These are phyloP conservation scores for Vigna hirtella DNA, from an alignment of 306 rosid species.

Conservation along the genomic window DNA sequence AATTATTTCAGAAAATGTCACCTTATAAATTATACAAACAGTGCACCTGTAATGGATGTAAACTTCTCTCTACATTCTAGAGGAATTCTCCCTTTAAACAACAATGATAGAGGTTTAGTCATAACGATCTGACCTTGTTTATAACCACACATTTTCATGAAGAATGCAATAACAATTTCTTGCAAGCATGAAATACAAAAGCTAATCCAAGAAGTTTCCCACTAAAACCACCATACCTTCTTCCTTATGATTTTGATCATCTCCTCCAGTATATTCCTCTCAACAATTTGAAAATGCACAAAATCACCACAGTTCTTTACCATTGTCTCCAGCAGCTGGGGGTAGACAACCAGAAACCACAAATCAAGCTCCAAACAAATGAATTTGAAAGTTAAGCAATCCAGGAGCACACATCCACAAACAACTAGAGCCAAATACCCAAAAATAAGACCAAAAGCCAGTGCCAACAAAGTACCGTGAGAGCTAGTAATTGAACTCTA, in stretches of 20 bases:
- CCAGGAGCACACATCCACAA: slow-evolving; percentile 29
- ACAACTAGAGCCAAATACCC: slow-evolving; percentile 4
- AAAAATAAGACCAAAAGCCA: slow-evolving; percentile 32
- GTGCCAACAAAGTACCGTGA: slow-evolving; percentile 69
- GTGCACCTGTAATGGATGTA: neutral
- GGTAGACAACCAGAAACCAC: slow-evolving; percentile 41
- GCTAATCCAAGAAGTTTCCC: slow-evolving; percentile 38
- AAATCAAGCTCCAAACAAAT: slow-evolving; percentile 41
- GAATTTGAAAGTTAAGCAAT: slow-evolving; percentile 6
- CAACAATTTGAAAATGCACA: slow-evolving; percentile 91
- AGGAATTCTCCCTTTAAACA: slow-evolving; percentile 5
- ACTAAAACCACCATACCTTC: slow-evolving; percentile 67
- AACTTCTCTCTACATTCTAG: neutral
- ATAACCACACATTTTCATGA: neutral
- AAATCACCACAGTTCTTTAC: slow-evolving; percentile 98
- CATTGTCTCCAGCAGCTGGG: slow-evolving; percentile 96
- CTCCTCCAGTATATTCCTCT: slow-evolving; percentile 83
- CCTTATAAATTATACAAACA: neutral
- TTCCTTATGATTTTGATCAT: slow-evolving; percentile 93
- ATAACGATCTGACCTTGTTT: neutral
- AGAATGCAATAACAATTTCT: slow-evolving; percentile 14
- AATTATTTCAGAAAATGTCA: neutral
- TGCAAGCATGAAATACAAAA: slow-evolving; percentile 35
- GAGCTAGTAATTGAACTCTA: slow-evolving; percentile 80
- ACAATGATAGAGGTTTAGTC: neutral